A percentile compares a stretch with the other conserved stretches of the same genome.
Evolutionary conservation across 2,329 filamentous ascomycete species (phyloP).

Genomic region (Tothia fuscella): DNA sequence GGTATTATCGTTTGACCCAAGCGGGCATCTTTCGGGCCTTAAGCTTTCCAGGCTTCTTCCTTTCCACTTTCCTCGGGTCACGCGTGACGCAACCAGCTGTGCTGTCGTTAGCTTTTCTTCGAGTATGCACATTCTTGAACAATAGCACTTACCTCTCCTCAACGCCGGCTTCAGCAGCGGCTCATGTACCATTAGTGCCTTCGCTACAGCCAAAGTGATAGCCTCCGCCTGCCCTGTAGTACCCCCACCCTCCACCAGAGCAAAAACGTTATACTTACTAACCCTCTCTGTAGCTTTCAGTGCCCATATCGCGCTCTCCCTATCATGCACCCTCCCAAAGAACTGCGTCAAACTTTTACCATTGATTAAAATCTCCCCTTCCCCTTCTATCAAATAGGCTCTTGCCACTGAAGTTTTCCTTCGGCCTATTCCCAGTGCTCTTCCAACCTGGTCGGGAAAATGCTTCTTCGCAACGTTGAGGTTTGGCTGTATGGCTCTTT

Average conservation of each 20-base stretch:
- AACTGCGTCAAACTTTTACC: constrained; percentile 70
- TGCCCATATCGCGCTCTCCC: constrained; percentile 89
- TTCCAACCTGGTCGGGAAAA: constrained; percentile 62
- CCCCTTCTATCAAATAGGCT: constrained; percentile 84
- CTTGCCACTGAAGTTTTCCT: constrained; percentile 79
- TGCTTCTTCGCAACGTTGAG: constrained; percentile 51
- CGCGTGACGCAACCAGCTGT: constrained; percentile 85
- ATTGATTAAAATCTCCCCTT: constrained; percentile 81
- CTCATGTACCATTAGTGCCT: constrained; percentile 81
- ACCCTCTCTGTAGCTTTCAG: constrained; percentile 69
- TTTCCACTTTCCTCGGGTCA: constrained; percentile 84
- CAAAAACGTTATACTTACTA: constrained; percentile 97
- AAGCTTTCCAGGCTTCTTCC: constrained; percentile 91
- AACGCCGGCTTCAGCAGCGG: constrained; percentile 79
- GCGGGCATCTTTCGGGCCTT: constrained; percentile 97
- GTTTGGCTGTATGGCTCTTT: constrained; percentile 61
- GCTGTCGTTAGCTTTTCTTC: constrained; percentile 6
- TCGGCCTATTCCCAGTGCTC: constrained; percentile 68
- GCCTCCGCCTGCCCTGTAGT: constrained; percentile 94
- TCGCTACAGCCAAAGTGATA: constrained; percentile 77
- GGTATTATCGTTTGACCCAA: constrained; percentile 73
- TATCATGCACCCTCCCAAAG: constrained; percentile 82
- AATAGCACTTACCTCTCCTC: constrained; percentile 62
- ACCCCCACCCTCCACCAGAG: constrained; percentile 70
- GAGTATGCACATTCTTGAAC: not conserved